Evolutionary conservation across 2,329 filamentous ascomycete species (phyloP), one percentile per base, ranked within the genome.

Genomic region (Aspergillus ruber): DNA sequence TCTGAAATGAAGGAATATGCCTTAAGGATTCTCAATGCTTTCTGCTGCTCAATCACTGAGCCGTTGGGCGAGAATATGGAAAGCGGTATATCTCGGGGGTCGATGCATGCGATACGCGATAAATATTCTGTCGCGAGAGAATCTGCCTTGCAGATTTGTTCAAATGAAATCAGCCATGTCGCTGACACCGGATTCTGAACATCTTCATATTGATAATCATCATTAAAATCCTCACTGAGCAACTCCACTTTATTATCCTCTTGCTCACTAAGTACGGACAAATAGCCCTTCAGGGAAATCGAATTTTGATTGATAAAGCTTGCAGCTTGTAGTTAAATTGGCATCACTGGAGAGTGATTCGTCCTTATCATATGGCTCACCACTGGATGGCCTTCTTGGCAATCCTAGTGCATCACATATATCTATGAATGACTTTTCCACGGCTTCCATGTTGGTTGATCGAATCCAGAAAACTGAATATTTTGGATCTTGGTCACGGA

Each of bases 381-480:
- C n/a, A 15, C 32, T 33, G 32, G 32, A 33, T 33, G 32, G 32
- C 17, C 35, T n/a, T 46, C 42, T 20, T 51, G n/a, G 8, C 7
- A 48, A 35, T 33, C 47, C 50, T 3, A 55, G 18, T 4, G 23
- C 44, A 12, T 47, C 35, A 33, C 32, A 33, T 33, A 33, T 33
- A 33, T 33, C 32, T 33, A 33, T 33, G 32, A 33, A 33, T 33
- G 32, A 33, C 32, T 33, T 33, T 33, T 33, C 32, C 32, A 33
- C 32, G 32, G 32, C 50, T 18, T 40, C 52, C 7, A 45, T 32
- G 48, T 50, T 63, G 18, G 54, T 60, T 33, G 57, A 57, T 38
- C 59, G 53, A 13, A 64, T 46, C 60, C 61, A 64, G 41, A 65
- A 62, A 9, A 61, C 46, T 20, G 53, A 61, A 29, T 21, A 52